These are phyloP conservation scores for Chamaenerion angustifolium DNA, from an alignment of 345 rosid genomes.

Conservation along the genomic window DNA sequence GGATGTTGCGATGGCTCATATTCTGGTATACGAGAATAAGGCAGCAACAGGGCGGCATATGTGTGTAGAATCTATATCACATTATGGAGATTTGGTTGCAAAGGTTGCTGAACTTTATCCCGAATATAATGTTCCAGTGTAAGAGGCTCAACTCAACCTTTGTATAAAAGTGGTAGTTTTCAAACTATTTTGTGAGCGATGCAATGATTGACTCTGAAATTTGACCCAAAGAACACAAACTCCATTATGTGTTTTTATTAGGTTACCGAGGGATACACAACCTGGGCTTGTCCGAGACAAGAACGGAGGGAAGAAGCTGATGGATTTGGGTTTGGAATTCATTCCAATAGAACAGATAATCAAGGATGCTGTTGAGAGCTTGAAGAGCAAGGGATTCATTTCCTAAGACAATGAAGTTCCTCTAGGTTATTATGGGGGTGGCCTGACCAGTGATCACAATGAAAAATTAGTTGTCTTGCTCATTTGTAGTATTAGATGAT, in stretches of 20 bases:
- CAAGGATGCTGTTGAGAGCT: conserved; percentile 62
- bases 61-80: conserved; percentile 79
- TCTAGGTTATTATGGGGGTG: not conserved
- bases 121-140: conserved; percentile 65
- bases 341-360: conserved; percentile 73
- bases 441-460: not conserved
- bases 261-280: conserved; percentile 72
- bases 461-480: too few relatives aligned
- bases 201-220: too few relatives aligned
- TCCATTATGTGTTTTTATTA: too few relatives aligned
- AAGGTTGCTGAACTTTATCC: conserved; percentile 93
- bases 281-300: conserved; percentile 61
- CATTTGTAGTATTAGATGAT: too few relatives aligned
- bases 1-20: conserved; percentile 81
- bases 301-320: conserved; percentile 55
- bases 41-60: conserved; percentile 72
- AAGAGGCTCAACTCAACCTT: conserved; percentile 5
- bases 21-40: conserved; percentile 72
- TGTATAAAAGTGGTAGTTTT: too few relatives aligned
- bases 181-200: too few relatives aligned
- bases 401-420: conserved; percentile 16
- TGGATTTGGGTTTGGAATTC: conserved; percentile 64
- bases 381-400: conserved; percentile 61
- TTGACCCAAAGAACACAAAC: too few relatives aligned
- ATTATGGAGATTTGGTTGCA: conserved; percentile 78